Percentiles rank a stretch among this genome's conserved stretches.
phyloP scores from a whole-genome alignment of 257 asterid genomes.

The Echites panduratus region DNA sequence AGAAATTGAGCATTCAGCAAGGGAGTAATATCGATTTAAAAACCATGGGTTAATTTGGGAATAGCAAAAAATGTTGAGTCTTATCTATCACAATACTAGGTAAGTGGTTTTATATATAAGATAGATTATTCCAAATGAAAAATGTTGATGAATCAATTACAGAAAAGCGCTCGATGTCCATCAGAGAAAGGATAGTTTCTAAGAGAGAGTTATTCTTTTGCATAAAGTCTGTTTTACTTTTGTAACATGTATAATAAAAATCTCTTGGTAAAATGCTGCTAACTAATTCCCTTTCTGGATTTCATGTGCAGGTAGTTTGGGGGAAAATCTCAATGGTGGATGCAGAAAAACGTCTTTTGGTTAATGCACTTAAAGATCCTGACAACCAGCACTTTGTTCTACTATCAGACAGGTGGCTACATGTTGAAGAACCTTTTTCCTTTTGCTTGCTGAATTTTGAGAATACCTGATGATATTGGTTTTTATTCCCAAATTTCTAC shows the following conservation, averaged over 20 bases:
- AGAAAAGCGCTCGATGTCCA: neutral
- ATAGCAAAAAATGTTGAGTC: too few species aligned
- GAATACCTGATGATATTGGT: neutral
- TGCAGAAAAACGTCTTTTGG: conserved; percentile 93
- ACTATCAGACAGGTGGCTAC: conserved; percentile 84
- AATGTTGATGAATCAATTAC: neutral
- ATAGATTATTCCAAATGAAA: too few species aligned
- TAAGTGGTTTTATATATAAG: too few species aligned
- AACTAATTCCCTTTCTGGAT: neutral
- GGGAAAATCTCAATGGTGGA: conserved; percentile 98
- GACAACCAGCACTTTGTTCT: conserved; percentile 85
- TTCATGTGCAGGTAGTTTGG: conserved; percentile 80
- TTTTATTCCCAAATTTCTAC: conserved; percentile 27
- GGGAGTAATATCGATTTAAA: too few species aligned
- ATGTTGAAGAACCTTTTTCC: conserved; percentile 11
- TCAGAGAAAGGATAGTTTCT: neutral
- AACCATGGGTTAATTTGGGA: too few species aligned
- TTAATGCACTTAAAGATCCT: conserved; percentile 73
- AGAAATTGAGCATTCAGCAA: too few species aligned
- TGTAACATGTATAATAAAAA: neutral
- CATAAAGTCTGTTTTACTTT: neutral
- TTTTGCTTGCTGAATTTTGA: conserved; percentile 12
- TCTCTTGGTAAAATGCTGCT: neutral
- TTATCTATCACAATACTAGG: too few species aligned
- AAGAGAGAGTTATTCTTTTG: neutral